Percentiles rank a stretch among this genome's conserved stretches.
Conservation (phyloP, 768 basidiomycete genomes). For the Phlebiopsis gigantea region DNA sequence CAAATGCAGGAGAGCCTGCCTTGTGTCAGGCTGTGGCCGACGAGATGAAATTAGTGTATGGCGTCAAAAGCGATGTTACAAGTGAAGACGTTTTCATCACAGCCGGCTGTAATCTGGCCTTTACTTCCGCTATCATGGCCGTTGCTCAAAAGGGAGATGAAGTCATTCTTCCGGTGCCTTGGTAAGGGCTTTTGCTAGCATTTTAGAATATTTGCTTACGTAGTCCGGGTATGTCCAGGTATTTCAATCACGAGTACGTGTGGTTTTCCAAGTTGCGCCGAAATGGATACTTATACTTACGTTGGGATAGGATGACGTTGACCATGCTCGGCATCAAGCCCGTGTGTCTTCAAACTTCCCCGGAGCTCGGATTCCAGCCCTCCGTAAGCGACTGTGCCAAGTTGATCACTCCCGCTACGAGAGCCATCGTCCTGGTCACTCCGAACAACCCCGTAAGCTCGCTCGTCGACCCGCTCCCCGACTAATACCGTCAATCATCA, state of each 20-base stretch:
- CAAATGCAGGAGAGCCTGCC: conserved; percentile 50
- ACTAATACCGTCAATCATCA: background rate
- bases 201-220: background rate
- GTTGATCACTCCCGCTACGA: conserved; percentile 53
- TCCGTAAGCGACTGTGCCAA: conserved; percentile 42
- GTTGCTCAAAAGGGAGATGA: conserved; percentile 69
- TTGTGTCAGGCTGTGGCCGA: conserved; percentile 47
- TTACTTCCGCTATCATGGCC: conserved; percentile 54
- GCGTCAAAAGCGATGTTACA: conserved; percentile 39
- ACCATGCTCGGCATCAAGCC: conserved; percentile 57
- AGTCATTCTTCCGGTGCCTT: conserved; percentile 67
- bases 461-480: background rate
- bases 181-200: conserved; percentile 39
- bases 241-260: conserved; percentile 60
- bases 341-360: conserved; percentile 46
- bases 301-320: conserved; percentile 52
- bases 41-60: conserved; percentile 63
- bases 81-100: conserved; percentile 62
- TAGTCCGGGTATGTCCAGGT: conserved; percentile 33
- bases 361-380: conserved; percentile 55
- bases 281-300: background rate
- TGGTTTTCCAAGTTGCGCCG: background rate
- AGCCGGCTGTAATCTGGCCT: conserved; percentile 71
- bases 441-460: conserved; percentile 68
- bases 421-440: conserved; percentile 69